phyloP scores from a whole-genome alignment of 78 protist genomes.

The Dictyostelium firmibasis region DNA sequence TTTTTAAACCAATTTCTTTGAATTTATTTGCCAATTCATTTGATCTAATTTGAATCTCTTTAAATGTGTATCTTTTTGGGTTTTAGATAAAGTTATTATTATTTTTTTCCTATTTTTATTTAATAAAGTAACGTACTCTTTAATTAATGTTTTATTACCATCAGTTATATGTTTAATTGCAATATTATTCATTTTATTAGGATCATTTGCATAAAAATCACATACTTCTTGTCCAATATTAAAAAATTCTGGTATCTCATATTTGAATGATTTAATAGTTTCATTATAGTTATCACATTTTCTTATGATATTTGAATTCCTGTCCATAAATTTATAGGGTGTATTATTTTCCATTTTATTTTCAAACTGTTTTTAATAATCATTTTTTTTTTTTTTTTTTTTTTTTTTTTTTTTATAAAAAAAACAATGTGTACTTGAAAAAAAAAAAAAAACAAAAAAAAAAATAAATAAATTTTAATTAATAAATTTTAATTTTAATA shows the following conservation, averaged over 20 bases:
- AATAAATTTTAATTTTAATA: too few relatives aligned
- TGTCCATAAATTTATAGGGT: neutral
- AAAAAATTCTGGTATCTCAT: slow-evolving; percentile 58
- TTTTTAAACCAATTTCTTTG: neutral
- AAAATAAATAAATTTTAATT: too few relatives aligned
- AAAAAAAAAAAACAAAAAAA: too few relatives aligned
- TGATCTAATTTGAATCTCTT: slow-evolving; percentile 16
- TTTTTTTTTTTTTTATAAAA: too few relatives aligned
- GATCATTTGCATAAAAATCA: slow-evolving; percentile 19
- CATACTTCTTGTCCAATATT: slow-evolving; percentile 52
- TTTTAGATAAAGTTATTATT: too few relatives aligned
- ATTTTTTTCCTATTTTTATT: neutral
- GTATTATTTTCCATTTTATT: neutral
- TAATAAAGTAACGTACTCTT: neutral
- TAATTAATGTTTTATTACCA: neutral
- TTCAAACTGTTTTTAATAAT: too few relatives aligned
- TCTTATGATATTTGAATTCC: neutral
- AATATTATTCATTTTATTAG: neutral
- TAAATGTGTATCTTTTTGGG: slow-evolving; percentile 28
- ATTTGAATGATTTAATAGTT: neutral
- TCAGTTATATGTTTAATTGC: slow-evolving; percentile 22
- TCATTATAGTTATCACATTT: neutral
- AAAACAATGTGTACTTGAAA: too few relatives aligned
- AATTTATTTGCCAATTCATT: slow-evolving; percentile 38
- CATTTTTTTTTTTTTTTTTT: too few relatives aligned